Evolutionary conservation across 805 yeast genomes (phyloP), one percentile per base, ranked within the genome.

Genomic region (Jamesozyma jinghongensis): DNA sequence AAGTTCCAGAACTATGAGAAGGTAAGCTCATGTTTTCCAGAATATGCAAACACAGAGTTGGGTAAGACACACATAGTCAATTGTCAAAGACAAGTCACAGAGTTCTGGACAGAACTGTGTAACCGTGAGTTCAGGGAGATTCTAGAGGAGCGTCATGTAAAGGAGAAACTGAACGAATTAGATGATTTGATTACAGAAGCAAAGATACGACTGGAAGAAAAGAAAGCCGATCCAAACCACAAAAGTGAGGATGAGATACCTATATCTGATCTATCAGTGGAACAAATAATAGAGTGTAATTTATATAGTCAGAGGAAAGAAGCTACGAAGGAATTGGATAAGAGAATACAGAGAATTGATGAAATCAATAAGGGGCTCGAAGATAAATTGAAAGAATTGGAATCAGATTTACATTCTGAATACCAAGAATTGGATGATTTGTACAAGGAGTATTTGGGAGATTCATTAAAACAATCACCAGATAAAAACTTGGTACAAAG

Each of bases 71-170:
- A 69, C 3, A 61, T 78, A 14, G 65, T 66, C 17, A 66, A 68
- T 19, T 79, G 79, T 6, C 63, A 75, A 36, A 59, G 63, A 17
- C 83, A 77, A 48, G 71, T 78, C 11, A 62, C 68, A 14, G 63
- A 66, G 32, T 75, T 71, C 46, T 77, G 80, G 76, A 65, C 64
- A 32, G 59, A 63, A 22, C 65, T 71, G n/a, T 65, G 71, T 20
- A 51, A 66, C 34, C 63, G 69, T 37, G 84, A 79, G 49, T 77
- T 78, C 47, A 70, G 71, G 11, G 69, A 70, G 37, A 74, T 79
- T 6, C 68, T 73, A 51, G 56, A 57, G 10, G 83, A 79, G 34
- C 52, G 71, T 26, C 50, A 59, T 26, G 62, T 68, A 0, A 50
- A 60, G 32, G 45, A 48, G 28, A 69, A 67, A 46, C 48, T 69